A percentile compares a stretch with the other conserved stretches of the same genome.
phyloP scores from a whole-genome alignment of 495 filamentous ascomycete genomes.

The Trichocladium uniseriatum region DNA sequence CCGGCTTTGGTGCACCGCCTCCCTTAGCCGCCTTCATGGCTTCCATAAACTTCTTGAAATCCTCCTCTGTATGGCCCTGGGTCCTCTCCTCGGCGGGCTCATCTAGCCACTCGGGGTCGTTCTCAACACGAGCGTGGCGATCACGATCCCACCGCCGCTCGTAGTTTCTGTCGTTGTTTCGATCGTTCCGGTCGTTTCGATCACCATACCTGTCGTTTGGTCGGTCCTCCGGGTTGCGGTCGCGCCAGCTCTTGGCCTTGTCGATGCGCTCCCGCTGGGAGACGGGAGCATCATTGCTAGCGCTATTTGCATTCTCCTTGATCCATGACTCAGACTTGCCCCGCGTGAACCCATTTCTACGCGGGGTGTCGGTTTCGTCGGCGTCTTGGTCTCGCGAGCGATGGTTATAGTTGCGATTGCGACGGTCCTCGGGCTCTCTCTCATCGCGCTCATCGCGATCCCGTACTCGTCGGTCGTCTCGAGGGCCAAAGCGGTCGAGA shows the following conservation, averaged over 20 bases:
- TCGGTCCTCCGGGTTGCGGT: constrained; percentile 47
- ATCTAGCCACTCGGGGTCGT: constrained; percentile 82
- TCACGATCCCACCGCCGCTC: constrained; percentile 55
- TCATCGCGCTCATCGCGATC: constrained; percentile 43
- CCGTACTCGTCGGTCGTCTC: constrained; percentile 34
- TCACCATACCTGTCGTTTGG: constrained; percentile 32
- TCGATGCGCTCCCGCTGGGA: constrained; percentile 49
- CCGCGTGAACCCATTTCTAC: constrained; percentile 44
- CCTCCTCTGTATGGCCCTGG: constrained; percentile 70
- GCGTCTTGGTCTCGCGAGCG: constrained; percentile 41
- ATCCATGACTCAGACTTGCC: constrained; percentile 39
- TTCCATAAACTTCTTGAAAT: constrained; percentile 94
- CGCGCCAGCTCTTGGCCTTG: constrained; percentile 55
- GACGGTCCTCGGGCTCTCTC: constrained; percentile 45
- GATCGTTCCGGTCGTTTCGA: constrained; percentile 26
- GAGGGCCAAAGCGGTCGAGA: constrained; percentile 24
- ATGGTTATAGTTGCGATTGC: constrained; percentile 41
- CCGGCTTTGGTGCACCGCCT: constrained; percentile 31
- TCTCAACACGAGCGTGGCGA: constrained; percentile 55
- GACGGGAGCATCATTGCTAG: constrained; percentile 28
- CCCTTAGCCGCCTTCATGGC: constrained; percentile 62
- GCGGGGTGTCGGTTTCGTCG: constrained; percentile 45
- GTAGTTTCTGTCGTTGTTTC: constrained; percentile 32
- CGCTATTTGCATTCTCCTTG: constrained; percentile 31
- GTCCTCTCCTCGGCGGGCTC: constrained; percentile 60